Base-by-base conservation (phyloP, 164 flowering plant species). In the Cinnamomum micranthum region DNA sequence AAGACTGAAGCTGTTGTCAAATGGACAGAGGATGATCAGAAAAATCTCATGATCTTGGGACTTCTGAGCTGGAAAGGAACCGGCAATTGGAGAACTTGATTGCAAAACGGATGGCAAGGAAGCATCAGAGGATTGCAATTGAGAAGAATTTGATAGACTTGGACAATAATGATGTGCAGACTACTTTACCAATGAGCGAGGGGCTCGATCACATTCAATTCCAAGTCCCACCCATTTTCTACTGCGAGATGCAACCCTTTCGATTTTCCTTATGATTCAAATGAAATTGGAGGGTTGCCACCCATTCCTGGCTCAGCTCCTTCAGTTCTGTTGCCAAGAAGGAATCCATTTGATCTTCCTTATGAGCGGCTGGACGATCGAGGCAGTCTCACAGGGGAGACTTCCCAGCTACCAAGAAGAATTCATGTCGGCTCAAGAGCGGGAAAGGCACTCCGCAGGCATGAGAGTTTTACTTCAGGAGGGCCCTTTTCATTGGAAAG, bases 11-110 rank as follows among this genome's bases (percentile, higher is more conserved):
- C 86, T 66, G 93, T 85, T 33, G 89, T 95, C 73, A 88, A 79
- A 70, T 95, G 99, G 97, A 95, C 97, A 1, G 97, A 88, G 74
- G 97, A 88, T 81, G 99, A 95, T 75, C 88, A 92, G 71, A 95
- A 89, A 87, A 95, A 92, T 82, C 89, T 95, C 65, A 89, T 90
- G 88, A 95, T 79, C 85, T 90, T 72, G 95, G 93, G 65, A 72
- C 81, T 31, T 91, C 97, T 11, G 98, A 92, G 82, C 62, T 89
- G 9, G 99, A 95, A 72, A 87, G 97, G 81, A 95, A 95, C 81
- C 88, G 80, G 24, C 78, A 96, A 20, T 75, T 95, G 79, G 98
- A 95, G 85, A 91, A 84, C 85, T 88, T 93, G 52, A 92, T 95
- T 50, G 90, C 93, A 7, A 89, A 94, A 77, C 79, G 97, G 79